Evolutionary conservation across 2,329 filamentous ascomycete species (phyloP).

Genomic region (Nectriaceae sp.): DNA sequence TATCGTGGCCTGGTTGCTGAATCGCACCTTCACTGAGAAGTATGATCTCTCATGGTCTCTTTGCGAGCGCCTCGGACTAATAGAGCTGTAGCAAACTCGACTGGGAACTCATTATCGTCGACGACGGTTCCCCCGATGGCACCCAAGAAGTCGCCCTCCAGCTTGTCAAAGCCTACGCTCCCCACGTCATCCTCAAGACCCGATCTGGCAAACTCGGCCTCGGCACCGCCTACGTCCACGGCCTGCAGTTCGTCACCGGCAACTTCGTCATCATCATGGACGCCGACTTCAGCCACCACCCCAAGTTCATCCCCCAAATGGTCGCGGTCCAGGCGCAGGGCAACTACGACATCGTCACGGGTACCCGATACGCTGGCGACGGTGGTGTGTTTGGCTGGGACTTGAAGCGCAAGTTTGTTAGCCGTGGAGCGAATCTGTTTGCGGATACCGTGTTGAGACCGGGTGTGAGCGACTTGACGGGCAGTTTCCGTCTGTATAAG

Average conservation of each 20-base stretch:
- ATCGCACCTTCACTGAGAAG: slow-evolving; percentile 88
- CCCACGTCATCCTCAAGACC: slow-evolving; percentile 80
- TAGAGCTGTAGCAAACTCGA: slow-evolving; percentile 70
- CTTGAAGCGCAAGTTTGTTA: slow-evolving; percentile 83
- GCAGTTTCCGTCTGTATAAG: slow-evolving; percentile 94
- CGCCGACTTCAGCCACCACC: slow-evolving; percentile 98
- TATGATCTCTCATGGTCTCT: slow-evolving; percentile 40
- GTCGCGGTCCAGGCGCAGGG: slow-evolving; percentile 74
- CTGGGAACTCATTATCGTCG: slow-evolving; percentile 97
- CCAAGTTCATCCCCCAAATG: slow-evolving; percentile 98
- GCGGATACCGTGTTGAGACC: slow-evolving; percentile 92
- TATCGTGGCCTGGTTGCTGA: slow-evolving; percentile 91
- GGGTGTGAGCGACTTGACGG: slow-evolving; percentile 93
- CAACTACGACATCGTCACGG: slow-evolving; percentile 95
- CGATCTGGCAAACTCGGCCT: slow-evolving; percentile 96
- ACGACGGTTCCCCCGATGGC: slow-evolving; percentile 96
- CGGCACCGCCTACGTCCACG: slow-evolving; percentile 94
- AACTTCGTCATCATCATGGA: slow-evolving; percentile 99
- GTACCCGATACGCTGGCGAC: slow-evolving; percentile 87
- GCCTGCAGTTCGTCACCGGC: slow-evolving; percentile 83
- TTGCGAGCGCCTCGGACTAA: not conserved
- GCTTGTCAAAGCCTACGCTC: slow-evolving; percentile 80
- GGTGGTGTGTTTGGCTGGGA: slow-evolving; percentile 97
- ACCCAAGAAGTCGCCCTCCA: slow-evolving; percentile 90
- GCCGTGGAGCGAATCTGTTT: slow-evolving; percentile 88